phyloP scores from a whole-genome alignment of 139 green algal genomes.

The Pycnococcus provasolii region DNA sequence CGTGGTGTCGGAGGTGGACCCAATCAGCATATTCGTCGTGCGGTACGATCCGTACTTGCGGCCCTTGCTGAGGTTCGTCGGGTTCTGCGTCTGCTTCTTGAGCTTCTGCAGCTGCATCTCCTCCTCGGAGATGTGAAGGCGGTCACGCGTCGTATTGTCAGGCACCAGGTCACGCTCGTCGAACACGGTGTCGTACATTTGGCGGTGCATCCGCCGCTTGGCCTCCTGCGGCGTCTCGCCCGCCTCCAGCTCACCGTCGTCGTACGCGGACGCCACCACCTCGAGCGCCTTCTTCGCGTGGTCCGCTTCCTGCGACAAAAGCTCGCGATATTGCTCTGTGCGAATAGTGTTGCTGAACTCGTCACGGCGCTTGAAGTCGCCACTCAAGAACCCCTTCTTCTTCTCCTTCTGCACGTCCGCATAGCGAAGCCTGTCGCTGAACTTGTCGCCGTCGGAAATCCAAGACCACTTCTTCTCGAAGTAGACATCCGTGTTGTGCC shows the following conservation, averaged over 20 bases:
- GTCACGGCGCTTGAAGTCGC: constrained; percentile 24
- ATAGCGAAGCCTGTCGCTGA: constrained; percentile 17
- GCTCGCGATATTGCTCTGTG: constrained; percentile 21
- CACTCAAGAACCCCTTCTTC: constrained; percentile 21
- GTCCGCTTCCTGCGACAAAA: neutral
- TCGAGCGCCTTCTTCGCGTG: neutral
- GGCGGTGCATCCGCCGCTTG: neutral
- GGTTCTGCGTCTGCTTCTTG: constrained; percentile 17
- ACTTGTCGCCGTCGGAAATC: constrained; percentile 20
- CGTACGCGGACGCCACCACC: constrained; percentile 4
- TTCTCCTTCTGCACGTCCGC: constrained; percentile 21
- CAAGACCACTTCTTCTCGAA: constrained; percentile 21
- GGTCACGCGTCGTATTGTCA: neutral
- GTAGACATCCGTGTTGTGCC: constrained; percentile 11
- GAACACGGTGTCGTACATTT: constrained; percentile 15
- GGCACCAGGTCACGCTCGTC: neutral
- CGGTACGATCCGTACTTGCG: constrained; percentile 8
- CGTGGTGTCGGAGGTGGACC: neutral
- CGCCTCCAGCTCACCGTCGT: neutral
- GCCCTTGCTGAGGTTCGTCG: constrained; percentile 4
- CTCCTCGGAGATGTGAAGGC: neutral
- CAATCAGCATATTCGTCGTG: neutral
- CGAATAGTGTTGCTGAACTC: constrained; percentile 25
- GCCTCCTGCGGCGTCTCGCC: neutral
- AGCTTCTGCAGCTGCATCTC: constrained; percentile 3